Percentiles rank a stretch among this genome's conserved stretches.
Conservation (phyloP, 2,329 filamentous ascomycete species). For the Incumbomyces delicatus region DNA sequence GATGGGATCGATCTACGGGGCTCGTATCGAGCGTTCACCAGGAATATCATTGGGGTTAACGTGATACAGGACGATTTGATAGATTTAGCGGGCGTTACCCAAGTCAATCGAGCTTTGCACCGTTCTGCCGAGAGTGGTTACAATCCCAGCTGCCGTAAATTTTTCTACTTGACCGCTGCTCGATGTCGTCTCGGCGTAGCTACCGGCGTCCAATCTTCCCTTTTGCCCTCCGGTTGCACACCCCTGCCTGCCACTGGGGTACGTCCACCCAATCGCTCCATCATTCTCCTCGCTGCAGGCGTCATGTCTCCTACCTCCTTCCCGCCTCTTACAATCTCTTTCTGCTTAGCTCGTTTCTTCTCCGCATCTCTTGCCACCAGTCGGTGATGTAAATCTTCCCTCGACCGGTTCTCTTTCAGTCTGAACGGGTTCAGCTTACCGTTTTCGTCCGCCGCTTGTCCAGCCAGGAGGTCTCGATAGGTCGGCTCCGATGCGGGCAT, state of each 20-base stretch:
- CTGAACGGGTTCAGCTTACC: slow-evolving; percentile 66
- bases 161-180: slow-evolving; percentile 6
- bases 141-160: background rate
- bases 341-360: slow-evolving; percentile 15
- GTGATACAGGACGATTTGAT: too few relatives aligned
- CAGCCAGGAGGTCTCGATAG: slow-evolving; percentile 24
- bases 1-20: too few relatives aligned
- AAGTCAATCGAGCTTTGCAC: background rate
- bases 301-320: slow-evolving; percentile 29
- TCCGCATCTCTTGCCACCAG: slow-evolving; percentile 61
- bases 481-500: slow-evolving; percentile 23
- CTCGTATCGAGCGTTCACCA: too few relatives aligned
- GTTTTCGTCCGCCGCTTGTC: slow-evolving; percentile 29
- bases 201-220: slow-evolving; percentile 33
- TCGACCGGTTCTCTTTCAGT: slow-evolving; percentile 60
- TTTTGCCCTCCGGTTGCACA: slow-evolving; percentile 18
- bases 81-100: background rate
- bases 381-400: slow-evolving; percentile 73
- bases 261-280: slow-evolving; percentile 29
- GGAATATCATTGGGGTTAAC: too few relatives aligned
- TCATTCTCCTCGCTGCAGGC: slow-evolving; percentile 34
- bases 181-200: slow-evolving; percentile 24
- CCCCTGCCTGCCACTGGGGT: slow-evolving; percentile 22
- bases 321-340: slow-evolving; percentile 9
- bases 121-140: background rate